Conservation (phyloP, 2,329 filamentous ascomycete species). For the Drechslerella stenobrocha region DNA sequence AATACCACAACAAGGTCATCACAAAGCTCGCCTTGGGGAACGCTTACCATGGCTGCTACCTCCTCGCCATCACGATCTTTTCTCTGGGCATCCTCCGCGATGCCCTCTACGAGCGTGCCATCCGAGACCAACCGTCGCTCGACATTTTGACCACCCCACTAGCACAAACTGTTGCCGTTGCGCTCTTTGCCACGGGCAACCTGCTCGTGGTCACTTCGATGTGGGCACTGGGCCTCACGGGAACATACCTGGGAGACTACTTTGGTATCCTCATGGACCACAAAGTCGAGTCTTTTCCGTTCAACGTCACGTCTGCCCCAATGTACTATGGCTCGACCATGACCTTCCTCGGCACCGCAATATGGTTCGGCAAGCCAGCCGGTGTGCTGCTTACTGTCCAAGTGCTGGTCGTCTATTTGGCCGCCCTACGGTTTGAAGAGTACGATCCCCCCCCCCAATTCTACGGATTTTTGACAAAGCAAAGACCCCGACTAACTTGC, state of each 20-base stretch:
- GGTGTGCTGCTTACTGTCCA: constrained; percentile 64
- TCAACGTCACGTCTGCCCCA: constrained; percentile 84
- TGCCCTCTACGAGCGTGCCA: constrained; percentile 71
- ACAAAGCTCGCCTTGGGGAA: constrained; percentile 83
- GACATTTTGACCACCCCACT: constrained; percentile 63
- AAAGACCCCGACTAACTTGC: constrained; percentile 11
- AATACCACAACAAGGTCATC: constrained; percentile 87
- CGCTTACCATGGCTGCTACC: constrained; percentile 80
- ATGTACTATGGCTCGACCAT: constrained; percentile 97
- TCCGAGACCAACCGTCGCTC: constrained; percentile 64
- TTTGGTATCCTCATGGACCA: constrained; percentile 97
- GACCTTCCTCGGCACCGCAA: constrained; percentile 84
- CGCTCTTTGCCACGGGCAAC: constrained; percentile 75
- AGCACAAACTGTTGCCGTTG: constrained; percentile 68
- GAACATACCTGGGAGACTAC: constrained; percentile 96
- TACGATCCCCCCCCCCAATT: constrained; percentile 59
- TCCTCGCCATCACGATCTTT: constrained; percentile 86
- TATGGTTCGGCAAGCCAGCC: constrained; percentile 84
- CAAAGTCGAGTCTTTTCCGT: constrained; percentile 92
- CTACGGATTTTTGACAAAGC: neutral
- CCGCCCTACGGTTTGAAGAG: constrained; percentile 53
- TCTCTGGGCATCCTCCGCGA: constrained; percentile 86
- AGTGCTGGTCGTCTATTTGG: constrained; percentile 51
- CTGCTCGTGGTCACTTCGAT: constrained; percentile 84
- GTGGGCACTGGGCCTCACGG: constrained; percentile 88